A percentile compares a stretch with the other conserved stretches of the same genome.
Conservation (phyloP, 2,329 filamentous ascomycete species). For the Cladosporium sphaerospermum region DNA sequence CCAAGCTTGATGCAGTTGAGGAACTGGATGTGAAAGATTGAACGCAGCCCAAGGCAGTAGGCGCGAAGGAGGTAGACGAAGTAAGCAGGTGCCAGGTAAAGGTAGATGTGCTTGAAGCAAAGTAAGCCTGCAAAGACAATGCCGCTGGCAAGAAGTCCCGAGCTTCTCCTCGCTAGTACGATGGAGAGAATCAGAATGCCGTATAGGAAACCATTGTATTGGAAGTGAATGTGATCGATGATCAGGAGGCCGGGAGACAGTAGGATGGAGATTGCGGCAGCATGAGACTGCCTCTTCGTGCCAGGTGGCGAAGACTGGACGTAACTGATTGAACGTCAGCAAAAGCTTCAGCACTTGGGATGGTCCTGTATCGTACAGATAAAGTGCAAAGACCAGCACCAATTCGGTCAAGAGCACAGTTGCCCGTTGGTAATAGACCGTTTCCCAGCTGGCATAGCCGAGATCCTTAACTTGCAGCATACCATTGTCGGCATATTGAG, state of each 20-base stretch:
- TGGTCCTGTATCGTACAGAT: slow-evolving; percentile 49
- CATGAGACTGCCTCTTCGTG: slow-evolving; percentile 72
- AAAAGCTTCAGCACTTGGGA: too few relatives aligned
- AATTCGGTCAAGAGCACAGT: slow-evolving; percentile 83
- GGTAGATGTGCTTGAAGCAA: slow-evolving; percentile 96
- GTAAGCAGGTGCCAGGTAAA: slow-evolving; percentile 92
- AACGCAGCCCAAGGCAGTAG: slow-evolving; percentile 78
- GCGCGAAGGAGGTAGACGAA: slow-evolving; percentile 85
- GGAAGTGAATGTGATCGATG: slow-evolving; percentile 97
- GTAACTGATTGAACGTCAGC: slow-evolving; percentile 48
- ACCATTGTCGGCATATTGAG: slow-evolving; percentile 66
- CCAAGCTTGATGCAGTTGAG: slow-evolving; percentile 80
- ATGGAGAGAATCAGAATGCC: slow-evolving; percentile 83
- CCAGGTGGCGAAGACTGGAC: slow-evolving; percentile 61
- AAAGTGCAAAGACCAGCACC: slow-evolving; percentile 74
- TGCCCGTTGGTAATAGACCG: slow-evolving; percentile 84
- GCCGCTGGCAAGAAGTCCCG: slow-evolving; percentile 70
- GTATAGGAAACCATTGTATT: slow-evolving; percentile 97
- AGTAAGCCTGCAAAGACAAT: slow-evolving; percentile 77
- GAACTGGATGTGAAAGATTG: slow-evolving; percentile 68
- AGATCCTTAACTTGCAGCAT: slow-evolving; percentile 80
- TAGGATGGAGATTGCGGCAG: slow-evolving; percentile 79
- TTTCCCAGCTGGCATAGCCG: slow-evolving; percentile 85
- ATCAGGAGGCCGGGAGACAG: slow-evolving; percentile 90
- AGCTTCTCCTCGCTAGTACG: slow-evolving; percentile 69